phyloP scores from a whole-genome alignment of 2,329 filamentous ascomycete genomes.

The Alternaria viburni region DNA sequence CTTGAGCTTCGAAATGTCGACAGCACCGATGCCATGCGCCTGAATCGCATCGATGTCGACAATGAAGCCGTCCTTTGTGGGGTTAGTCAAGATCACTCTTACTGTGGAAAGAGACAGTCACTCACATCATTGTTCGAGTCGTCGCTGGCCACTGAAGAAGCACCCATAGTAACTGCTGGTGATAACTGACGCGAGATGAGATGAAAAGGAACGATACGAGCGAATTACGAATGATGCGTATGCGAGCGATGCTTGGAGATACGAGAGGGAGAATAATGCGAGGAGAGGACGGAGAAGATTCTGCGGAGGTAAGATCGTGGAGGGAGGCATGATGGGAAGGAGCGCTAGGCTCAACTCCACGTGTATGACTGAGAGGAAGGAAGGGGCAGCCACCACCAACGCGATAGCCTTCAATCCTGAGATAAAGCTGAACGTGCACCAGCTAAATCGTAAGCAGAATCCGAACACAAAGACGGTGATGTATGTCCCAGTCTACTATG shows the following conservation, averaged over 20 bases:
- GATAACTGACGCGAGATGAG: background rate
- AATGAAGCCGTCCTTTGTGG: slow-evolving; percentile 59
- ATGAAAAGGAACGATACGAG: slow-evolving; percentile 11
- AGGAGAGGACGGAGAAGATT: background rate
- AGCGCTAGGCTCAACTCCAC: slow-evolving; percentile 23
- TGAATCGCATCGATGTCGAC: slow-evolving; percentile 72
- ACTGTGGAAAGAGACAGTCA: background rate
- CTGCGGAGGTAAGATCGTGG: background rate
- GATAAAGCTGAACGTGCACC: background rate
- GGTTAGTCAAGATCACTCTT: background rate
- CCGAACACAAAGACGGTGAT: background rate
- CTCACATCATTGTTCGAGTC: slow-evolving; percentile 59
- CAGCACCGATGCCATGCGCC: slow-evolving; percentile 68
- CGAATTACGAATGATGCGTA: background rate
- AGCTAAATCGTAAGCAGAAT: background rate
- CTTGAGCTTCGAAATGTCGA: slow-evolving; percentile 71
- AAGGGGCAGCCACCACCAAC: background rate
- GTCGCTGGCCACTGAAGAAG: slow-evolving; percentile 60
- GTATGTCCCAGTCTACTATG: background rate
- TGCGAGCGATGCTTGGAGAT: background rate
- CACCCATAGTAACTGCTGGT: slow-evolving; percentile 31
- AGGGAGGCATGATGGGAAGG: slow-evolving; percentile 16
- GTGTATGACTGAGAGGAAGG: slow-evolving; percentile 24
- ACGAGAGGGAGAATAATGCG: background rate
- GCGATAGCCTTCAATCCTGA: background rate